These are phyloP conservation scores for Sphagnum contortum DNA, from an alignment of 225 moss, liverwort and hornwort species.

Conservation along the genomic window DNA sequence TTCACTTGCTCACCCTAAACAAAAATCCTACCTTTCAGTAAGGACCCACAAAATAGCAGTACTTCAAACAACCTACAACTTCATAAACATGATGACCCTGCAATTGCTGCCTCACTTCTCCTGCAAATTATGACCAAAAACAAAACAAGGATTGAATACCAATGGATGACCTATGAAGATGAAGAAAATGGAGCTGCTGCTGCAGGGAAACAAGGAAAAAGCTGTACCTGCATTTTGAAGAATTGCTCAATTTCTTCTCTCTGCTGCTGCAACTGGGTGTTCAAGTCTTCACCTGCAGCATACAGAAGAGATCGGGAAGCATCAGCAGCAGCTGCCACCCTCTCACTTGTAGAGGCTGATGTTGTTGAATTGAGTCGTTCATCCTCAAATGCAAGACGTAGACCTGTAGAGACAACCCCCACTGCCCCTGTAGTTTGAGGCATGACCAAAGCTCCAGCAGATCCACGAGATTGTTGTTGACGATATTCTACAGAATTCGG, in stretches of 20 bases:
- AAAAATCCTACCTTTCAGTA: neutral
- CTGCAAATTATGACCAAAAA: neutral
- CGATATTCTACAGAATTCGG: slow-evolving; percentile 43
- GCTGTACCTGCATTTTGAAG: slow-evolving; percentile 69
- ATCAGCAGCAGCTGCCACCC: slow-evolving; percentile 19
- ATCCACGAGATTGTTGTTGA: slow-evolving; percentile 48
- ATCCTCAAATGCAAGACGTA: slow-evolving; percentile 78
- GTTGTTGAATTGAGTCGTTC: slow-evolving; percentile 70
- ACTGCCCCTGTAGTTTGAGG: slow-evolving; percentile 51
- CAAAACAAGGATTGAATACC: neutral
- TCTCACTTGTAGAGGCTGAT: slow-evolving; percentile 82
- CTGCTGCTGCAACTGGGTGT: slow-evolving; percentile 63
- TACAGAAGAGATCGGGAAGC: slow-evolving; percentile 41
- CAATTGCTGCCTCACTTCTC: too few species aligned
- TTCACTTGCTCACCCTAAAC: slow-evolving; percentile 74
- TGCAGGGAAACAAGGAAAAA: neutral
- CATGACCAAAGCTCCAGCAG: slow-evolving; percentile 50
- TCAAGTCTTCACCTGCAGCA: slow-evolving; percentile 51
- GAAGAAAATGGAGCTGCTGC: neutral
- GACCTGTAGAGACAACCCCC: slow-evolving; percentile 49
- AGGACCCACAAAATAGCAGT: neutral
- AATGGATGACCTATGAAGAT: neutral
- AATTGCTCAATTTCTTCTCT: slow-evolving; percentile 85
- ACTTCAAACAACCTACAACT: neutral
- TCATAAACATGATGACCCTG: too few species aligned